Evolutionary conservation across 768 basidiomycete genomes (phyloP), one percentile per base, ranked within the genome.

Genomic region (Dacryopinax primogenitus): DNA sequence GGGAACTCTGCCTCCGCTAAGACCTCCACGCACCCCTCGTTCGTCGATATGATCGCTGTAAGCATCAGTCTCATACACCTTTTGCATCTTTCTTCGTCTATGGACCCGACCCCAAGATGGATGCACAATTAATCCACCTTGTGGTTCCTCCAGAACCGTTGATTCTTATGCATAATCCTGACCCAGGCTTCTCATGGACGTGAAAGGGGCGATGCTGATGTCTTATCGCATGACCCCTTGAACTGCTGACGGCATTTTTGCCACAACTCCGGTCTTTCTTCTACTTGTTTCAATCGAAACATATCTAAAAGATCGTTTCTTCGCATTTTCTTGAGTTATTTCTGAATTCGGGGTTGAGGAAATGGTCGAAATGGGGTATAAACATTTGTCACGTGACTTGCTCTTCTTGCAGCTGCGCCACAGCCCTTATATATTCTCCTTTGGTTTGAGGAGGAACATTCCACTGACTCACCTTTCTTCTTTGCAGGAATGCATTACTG

Each of bases 401-500:
- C 51, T 15, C 51, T 58, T 58, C 51, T 11, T 32, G 51, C 26
- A 18, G 9, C 23, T 6, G 32, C 51, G 51, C 32, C 51, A 58
- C 51, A 58, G 51, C 51, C 51, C 51, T 30, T 58, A 4, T 30
- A 3, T 58, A 6, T 28, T 7, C 32, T 15, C 26, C 26, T 58
- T 32, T 6, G 26, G 21, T 32, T 32, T 30, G 26, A 18, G 3
- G 51, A 58, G 51, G 51, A 58, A 58, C 51, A 58, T 58, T 18
- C 32, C 51, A 58, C 51, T 58, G 51, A 44, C 32, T 21, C 44
- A 35, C 62, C 65, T 66, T 41, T 63, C 41, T 65, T 32, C 23
- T 65, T 35, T 33, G 34, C 64, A 64, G 64, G 66, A 67, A 65
- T 65, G 64, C 61, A 67, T 67, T 35, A 62, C 64, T n/a, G 64